Evolutionary conservation across 2,329 filamentous ascomycete species (phyloP).

Genomic region (Aaosphaeria pasadenensis): DNA sequence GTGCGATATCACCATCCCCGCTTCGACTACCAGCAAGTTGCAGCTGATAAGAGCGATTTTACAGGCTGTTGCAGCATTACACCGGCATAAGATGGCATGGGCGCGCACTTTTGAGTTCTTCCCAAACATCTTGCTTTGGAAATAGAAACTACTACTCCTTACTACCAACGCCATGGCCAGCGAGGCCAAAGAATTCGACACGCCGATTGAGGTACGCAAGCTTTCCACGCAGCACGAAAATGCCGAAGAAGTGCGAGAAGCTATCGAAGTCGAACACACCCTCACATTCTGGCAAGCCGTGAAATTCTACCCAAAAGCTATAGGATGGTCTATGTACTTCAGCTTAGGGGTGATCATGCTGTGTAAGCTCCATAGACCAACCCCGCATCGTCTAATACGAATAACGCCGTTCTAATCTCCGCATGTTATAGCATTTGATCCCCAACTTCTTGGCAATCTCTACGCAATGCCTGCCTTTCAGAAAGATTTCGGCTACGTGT

Average conservation of each 20-base stretch:
- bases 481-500: slow-evolving; percentile 54
- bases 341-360: slow-evolving; percentile 60
- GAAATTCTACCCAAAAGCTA: slow-evolving; percentile 45
- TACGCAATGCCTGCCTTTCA: slow-evolving; percentile 60
- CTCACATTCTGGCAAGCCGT: slow-evolving; percentile 38
- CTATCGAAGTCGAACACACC: slow-evolving; percentile 33
- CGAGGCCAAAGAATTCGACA: slow-evolving; percentile 7
- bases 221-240: slow-evolving; percentile 13
- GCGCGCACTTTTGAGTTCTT: neutral
- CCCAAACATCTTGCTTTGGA: neutral
- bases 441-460: slow-evolving; percentile 62
- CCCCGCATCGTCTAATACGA: neutral
- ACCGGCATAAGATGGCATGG: neutral
- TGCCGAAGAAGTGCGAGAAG: slow-evolving; percentile 29
- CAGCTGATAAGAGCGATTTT: neutral
- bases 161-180: slow-evolving; percentile 1
- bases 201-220: slow-evolving; percentile 13
- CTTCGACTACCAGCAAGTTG: neutral
- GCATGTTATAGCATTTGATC: slow-evolving; percentile 51
- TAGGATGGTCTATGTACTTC: slow-evolving; percentile 58
- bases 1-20: neutral
- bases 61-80: neutral
- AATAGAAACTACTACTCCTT: neutral
- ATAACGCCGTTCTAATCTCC: slow-evolving; percentile 4
- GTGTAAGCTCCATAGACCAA: slow-evolving; percentile 22